phyloP scores from a whole-genome alignment of 139 green algal genomes.

The Closterium sp. region DNA sequence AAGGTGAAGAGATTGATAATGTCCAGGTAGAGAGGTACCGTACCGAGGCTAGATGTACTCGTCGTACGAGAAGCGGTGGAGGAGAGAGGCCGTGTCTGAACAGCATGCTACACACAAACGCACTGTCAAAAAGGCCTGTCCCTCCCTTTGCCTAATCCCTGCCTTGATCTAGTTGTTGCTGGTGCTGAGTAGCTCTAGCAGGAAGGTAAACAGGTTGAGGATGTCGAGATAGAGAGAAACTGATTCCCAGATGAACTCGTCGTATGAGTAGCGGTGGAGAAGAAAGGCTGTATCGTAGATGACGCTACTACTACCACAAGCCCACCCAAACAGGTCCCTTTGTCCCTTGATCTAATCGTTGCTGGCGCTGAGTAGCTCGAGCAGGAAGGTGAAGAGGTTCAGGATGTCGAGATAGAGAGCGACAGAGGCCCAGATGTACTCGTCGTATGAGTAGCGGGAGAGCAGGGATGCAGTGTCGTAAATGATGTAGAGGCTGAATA shows the following conservation, averaged over 20 bases:
- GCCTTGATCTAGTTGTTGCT: too few species aligned
- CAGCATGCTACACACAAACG: too few species aligned
- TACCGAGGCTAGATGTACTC: neutral
- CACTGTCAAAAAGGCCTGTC: too few species aligned
- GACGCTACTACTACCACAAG: too few species aligned
- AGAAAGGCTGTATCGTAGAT: too few species aligned
- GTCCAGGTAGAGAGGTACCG: neutral
- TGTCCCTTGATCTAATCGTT: neutral
- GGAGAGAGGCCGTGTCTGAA: too few species aligned
- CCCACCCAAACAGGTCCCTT: too few species aligned
- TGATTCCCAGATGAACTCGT: neutral
- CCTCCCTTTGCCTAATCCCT: neutral
- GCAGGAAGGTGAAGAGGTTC: neutral
- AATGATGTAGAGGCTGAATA: neutral
- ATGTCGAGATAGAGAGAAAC: neutral
- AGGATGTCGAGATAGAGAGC: neutral
- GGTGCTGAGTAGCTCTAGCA: neutral
- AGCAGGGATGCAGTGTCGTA: constrained; percentile 48
- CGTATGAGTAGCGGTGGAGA: too few species aligned
- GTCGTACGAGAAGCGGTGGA: too few species aligned
- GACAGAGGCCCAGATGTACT: constrained; percentile 64
- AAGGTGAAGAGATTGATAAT: neutral
- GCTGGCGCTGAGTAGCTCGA: neutral
- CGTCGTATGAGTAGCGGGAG: constrained; percentile 56
- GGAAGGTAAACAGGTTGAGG: neutral